Evolutionary conservation across 2,329 filamentous ascomycete genomes (phyloP).

Genomic region (Colletotrichum cuscutae): DNA sequence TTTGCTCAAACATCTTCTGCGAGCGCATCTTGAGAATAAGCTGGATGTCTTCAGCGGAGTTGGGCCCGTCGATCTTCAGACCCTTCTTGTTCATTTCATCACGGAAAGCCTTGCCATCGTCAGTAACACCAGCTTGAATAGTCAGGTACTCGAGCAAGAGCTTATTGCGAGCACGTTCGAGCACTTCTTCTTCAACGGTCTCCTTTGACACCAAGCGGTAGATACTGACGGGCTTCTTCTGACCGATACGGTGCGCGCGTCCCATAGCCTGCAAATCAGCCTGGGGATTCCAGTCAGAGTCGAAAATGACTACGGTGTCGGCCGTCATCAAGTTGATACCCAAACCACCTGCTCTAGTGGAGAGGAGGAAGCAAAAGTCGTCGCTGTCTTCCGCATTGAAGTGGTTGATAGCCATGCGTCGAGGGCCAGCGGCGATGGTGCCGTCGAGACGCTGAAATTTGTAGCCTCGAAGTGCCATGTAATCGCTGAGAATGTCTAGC

Average conservation of each 20-base stretch:
- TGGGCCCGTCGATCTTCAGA: conserved; percentile 80
- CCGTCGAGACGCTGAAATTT: conserved; percentile 95
- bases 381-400: conserved; percentile 97
- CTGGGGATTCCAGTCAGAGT: conserved; percentile 99
- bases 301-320: conserved; percentile 96
- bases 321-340: conserved; percentile 99
- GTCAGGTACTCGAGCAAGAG: conserved; percentile 97
- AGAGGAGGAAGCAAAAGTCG: conserved; percentile 96
- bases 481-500: conserved; percentile 95
- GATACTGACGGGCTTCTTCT: conserved; percentile 95
- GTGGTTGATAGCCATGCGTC: conserved; percentile 95
- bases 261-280: conserved; percentile 99
- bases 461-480: conserved; percentile 92
- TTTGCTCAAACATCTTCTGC: conserved; percentile 99
- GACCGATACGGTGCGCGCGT: conserved; percentile 95
- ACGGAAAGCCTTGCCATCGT: conserved; percentile 84
- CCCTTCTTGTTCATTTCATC: conserved; percentile 83
- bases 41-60: conserved; percentile 93
- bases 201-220: conserved; percentile 98
- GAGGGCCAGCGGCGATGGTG: conserved; percentile 87
- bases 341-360: conserved; percentile 94
- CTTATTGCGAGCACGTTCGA: conserved; percentile 97
- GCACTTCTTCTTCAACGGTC: conserved; percentile 96
- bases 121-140: conserved; percentile 95
- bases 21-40: conserved; percentile 96